A percentile compares a stretch with the other conserved stretches of the same genome.
phyloP scores from a whole-genome alignment of 2,329 filamentous ascomycete species.

The Pseudocercospora fijiensis region DNA sequence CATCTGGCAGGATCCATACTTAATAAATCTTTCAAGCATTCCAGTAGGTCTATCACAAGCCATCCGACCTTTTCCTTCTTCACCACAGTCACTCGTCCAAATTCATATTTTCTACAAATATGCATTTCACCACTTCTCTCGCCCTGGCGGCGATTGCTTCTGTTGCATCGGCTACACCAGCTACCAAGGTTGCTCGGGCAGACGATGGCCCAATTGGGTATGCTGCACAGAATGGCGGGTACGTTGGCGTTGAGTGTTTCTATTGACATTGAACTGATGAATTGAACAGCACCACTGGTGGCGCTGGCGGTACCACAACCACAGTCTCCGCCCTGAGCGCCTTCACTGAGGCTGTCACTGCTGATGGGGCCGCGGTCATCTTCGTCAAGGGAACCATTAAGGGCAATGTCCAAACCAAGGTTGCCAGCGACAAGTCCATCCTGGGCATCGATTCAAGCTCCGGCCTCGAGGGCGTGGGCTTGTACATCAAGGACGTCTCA shows the following conservation, averaged over 20 bases:
- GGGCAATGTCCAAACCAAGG: slow-evolving; percentile 25
- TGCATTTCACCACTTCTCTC: slow-evolving; percentile 21
- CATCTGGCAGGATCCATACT: neutral
- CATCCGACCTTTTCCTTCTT: neutral
- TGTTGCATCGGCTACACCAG: slow-evolving; percentile 25
- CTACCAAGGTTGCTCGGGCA: slow-evolving; percentile 14
- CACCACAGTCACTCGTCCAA: slow-evolving; percentile 11
- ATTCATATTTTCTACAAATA: slow-evolving; percentile 12
- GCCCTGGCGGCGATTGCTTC: slow-evolving; percentile 33
- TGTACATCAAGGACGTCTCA: slow-evolving; percentile 49
- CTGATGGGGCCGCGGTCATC: slow-evolving; percentile 44
- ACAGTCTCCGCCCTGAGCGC: slow-evolving; percentile 49
- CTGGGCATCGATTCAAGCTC: slow-evolving; percentile 49
- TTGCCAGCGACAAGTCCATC: slow-evolving; percentile 53
- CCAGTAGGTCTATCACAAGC: neutral
- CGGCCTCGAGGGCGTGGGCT: slow-evolving; percentile 48
- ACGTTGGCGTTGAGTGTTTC: neutral
- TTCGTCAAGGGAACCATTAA: slow-evolving; percentile 45
- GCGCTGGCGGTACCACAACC: slow-evolving; percentile 46
- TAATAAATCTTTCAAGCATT: too few relatives aligned
- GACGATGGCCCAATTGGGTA: slow-evolving; percentile 28
- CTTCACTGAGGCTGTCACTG: slow-evolving; percentile 41
- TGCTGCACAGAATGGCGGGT: slow-evolving; percentile 33
- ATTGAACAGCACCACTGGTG: slow-evolving; percentile 44
- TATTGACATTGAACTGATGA: neutral